Conservation (phyloP, 2,329 filamentous ascomycete genomes). For the Clonostachys rhizophaga region DNA sequence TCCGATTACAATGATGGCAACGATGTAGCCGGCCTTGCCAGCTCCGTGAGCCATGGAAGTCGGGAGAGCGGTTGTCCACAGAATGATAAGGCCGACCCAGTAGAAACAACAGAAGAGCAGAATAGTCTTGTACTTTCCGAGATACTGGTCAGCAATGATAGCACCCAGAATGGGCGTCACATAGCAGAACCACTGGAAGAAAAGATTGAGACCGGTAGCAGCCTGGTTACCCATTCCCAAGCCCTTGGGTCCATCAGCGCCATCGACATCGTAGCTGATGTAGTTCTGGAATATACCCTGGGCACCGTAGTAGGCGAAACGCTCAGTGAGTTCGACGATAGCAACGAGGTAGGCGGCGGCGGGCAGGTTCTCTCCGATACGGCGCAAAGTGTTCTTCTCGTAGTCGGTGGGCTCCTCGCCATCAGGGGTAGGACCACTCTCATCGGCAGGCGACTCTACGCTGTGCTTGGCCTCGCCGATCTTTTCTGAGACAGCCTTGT, state of each 20-base stretch:
- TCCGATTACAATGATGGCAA: constrained; percentile 58
- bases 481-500: constrained; percentile 6
- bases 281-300: constrained; percentile 23
- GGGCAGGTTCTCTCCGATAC: constrained; percentile 49
- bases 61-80: constrained; percentile 44
- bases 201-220: constrained; percentile 48
- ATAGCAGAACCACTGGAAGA: constrained; percentile 49
- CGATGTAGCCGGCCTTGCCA: constrained; percentile 44
- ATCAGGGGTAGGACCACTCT: constrained; percentile 24
- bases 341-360: constrained; percentile 47
- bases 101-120: constrained; percentile 53
- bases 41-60: constrained; percentile 25
- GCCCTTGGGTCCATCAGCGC: constrained; percentile 37
- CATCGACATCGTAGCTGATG: constrained; percentile 23
- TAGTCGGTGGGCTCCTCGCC: constrained; percentile 47
- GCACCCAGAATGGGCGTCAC: constrained; percentile 39
- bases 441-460: constrained; percentile 2
- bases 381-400: constrained; percentile 43
- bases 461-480: not conserved
- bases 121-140: constrained; percentile 60
- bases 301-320: constrained; percentile 21
- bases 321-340: constrained; percentile 15
- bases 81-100: constrained; percentile 48
- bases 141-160: constrained; percentile 51
- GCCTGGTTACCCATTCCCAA: constrained; percentile 49